Conservation (phyloP, 2,329 filamentous ascomycete species). For the Fusarium anguioides region DNA sequence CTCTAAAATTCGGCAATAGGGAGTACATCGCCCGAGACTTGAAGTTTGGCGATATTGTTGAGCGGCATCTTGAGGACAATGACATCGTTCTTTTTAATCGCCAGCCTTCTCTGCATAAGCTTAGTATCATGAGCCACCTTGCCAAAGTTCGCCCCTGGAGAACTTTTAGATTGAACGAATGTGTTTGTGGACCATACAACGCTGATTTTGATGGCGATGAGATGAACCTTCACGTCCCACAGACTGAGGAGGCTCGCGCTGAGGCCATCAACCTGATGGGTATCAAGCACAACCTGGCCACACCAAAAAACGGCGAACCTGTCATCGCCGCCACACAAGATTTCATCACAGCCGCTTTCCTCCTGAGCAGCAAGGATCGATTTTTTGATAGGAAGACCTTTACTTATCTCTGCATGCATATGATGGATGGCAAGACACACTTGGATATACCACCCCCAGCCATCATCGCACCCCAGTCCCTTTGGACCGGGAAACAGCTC, state of each 20-base stretch:
- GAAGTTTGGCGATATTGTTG: slow-evolving; percentile 86
- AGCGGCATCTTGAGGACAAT: slow-evolving; percentile 93
- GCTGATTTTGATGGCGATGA: slow-evolving; percentile 99
- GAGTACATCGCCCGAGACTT: slow-evolving; percentile 79
- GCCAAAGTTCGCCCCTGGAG: slow-evolving; percentile 94
- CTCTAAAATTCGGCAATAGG: slow-evolving; percentile 79
- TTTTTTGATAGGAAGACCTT: slow-evolving; percentile 93
- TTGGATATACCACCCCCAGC: slow-evolving; percentile 89
- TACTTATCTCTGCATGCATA: slow-evolving; percentile 89
- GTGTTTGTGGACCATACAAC: slow-evolving; percentile 98
- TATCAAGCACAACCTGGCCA: slow-evolving; percentile 94
- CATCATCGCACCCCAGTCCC: slow-evolving; percentile 82
- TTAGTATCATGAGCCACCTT: slow-evolving; percentile 96
- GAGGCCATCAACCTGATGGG: slow-evolving; percentile 98
- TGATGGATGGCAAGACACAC: slow-evolving; percentile 83
- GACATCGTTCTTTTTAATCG: slow-evolving; percentile 98
- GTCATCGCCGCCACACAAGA: slow-evolving; percentile 99
- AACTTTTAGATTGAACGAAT: slow-evolving; percentile 97
- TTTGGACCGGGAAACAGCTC: slow-evolving; percentile 98
- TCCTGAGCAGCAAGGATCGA: slow-evolving; percentile 90
- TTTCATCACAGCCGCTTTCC: slow-evolving; percentile 95
- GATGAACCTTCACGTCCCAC: slow-evolving; percentile 98
- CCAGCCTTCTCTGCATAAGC: slow-evolving; percentile 96
- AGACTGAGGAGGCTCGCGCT: slow-evolving; percentile 94
- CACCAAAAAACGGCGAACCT: slow-evolving; percentile 96